Conservation (phyloP, 805 yeast genomes). For the Babjeviella inositovora region DNA sequence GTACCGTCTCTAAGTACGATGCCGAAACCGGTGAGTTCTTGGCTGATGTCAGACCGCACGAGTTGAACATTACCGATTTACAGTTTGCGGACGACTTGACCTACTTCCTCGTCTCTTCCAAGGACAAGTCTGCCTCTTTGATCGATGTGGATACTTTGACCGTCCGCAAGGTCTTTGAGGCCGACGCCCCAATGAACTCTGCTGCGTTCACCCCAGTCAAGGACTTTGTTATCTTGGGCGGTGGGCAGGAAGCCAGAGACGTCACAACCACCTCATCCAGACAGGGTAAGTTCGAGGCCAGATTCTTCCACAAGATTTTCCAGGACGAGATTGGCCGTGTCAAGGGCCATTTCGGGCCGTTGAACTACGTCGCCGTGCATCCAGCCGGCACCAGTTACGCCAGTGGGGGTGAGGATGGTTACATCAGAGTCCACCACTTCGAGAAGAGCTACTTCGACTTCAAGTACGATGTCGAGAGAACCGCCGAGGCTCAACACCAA, state of each 20-base stretch:
- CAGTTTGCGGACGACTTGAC: constrained; percentile 81
- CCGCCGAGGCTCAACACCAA: constrained; percentile 41
- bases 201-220: constrained; percentile 90
- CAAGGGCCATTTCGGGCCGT: constrained; percentile 98
- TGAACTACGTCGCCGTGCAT: constrained; percentile 84
- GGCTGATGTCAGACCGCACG: constrained; percentile 49
- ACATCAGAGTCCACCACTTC: constrained; percentile 83
- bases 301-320: constrained; percentile 89
- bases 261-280: constrained; percentile 92
- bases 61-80: constrained; percentile 67
- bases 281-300: constrained; percentile 94
- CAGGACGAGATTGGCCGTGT: constrained; percentile 95
- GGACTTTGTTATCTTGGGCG: constrained; percentile 87
- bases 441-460: constrained; percentile 89
- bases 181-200: constrained; percentile 90
- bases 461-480: constrained; percentile 80
- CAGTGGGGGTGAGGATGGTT: constrained; percentile 99
- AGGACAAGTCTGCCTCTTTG: constrained; percentile 74
- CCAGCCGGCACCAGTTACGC: constrained; percentile 89
- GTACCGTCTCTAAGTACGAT: constrained; percentile 68
- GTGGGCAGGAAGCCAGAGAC: constrained; percentile 98
- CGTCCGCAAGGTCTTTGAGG: constrained; percentile 55
- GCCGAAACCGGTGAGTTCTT: constrained; percentile 59
- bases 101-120: constrained; percentile 83
- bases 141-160: constrained; percentile 66